A percentile compares a stretch with the other conserved stretches of the same genome.
Evolutionary conservation across 1,284 basidiomycete species (phyloP).

Genomic region (Rhodotorula glutinis): DNA sequence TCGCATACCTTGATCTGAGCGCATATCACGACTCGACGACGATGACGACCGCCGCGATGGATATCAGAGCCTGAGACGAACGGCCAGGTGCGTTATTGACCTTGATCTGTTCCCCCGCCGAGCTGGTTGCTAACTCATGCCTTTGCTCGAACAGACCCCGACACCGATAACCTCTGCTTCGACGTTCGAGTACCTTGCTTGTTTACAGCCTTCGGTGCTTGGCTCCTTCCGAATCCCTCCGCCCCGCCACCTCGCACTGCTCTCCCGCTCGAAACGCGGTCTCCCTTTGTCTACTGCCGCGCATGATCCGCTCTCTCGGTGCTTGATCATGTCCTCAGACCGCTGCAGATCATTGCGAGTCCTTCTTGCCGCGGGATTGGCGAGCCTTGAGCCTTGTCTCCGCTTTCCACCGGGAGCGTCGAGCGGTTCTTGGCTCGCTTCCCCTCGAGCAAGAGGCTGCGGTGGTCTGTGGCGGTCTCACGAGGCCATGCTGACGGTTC

Average conservation of each 20-base stretch:
- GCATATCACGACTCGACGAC: conserved; percentile 12
- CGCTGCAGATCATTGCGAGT: neutral
- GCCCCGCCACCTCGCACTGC: neutral
- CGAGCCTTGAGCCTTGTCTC: conserved; percentile 18
- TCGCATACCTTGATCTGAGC: conserved; percentile 15
- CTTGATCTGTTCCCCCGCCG: neutral
- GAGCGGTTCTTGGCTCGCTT: conserved; percentile 9
- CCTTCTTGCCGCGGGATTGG: neutral
- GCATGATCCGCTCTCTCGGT: neutral
- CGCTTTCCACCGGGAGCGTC: conserved; percentile 10
- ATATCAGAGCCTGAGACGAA: neutral
- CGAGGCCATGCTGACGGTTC: no score
- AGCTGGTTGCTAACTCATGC: neutral
- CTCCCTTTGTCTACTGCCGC: neutral
- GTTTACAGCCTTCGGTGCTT: neutral
- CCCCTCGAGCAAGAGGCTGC: neutral
- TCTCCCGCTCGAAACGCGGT: neutral
- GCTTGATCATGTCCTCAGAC: neutral
- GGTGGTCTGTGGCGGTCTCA: neutral
- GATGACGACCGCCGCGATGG: no score
- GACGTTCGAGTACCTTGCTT: neutral
- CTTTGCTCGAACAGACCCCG: conserved; percentile 2
- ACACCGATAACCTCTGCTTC: conserved; percentile 5
- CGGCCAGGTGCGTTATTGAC: neutral
- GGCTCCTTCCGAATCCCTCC: neutral